phyloP scores from a whole-genome alignment of 2,329 filamentous ascomycete genomes.

The Beauveria medogensis region DNA sequence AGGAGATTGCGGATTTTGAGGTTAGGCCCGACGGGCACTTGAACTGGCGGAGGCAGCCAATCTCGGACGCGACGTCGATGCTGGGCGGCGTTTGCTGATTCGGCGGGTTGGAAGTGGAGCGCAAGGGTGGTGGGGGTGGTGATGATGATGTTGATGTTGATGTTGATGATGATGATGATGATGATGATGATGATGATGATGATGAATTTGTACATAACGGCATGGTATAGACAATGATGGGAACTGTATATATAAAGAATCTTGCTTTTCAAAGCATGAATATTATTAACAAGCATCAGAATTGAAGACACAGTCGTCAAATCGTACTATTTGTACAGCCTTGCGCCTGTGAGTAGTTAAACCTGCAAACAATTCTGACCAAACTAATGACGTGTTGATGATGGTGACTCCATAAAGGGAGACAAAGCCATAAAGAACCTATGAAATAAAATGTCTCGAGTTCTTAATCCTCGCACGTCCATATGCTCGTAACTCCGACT shows the following conservation, averaged over 20 bases:
- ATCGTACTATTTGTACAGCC: too few relatives aligned
- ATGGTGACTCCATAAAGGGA: too few relatives aligned
- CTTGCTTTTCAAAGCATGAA: too few relatives aligned
- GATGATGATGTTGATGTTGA: neutral
- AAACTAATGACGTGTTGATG: too few relatives aligned
- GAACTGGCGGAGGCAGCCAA: constrained; percentile 27
- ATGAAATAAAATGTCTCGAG: too few relatives aligned
- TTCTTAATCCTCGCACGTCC: too few relatives aligned
- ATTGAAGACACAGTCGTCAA: too few relatives aligned
- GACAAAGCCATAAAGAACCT: too few relatives aligned
- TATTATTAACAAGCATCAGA: too few relatives aligned
- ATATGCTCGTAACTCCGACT: too few relatives aligned
- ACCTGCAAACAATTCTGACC: too few relatives aligned
- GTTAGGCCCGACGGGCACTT: constrained; percentile 24
- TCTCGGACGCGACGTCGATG: constrained; percentile 27
- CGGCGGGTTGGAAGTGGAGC: neutral
- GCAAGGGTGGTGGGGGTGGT: neutral
- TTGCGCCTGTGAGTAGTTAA: too few relatives aligned
- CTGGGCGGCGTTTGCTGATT: constrained; percentile 20
- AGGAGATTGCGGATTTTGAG: constrained; percentile 27
- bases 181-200: neutral
- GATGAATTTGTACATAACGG: neutral
- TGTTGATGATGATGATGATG: neutral
- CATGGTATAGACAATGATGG: neutral
- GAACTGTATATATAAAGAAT: neutral